Conservation (phyloP, 1,284 basidiomycete species). For the Sporisorium scitamineum region DNA sequence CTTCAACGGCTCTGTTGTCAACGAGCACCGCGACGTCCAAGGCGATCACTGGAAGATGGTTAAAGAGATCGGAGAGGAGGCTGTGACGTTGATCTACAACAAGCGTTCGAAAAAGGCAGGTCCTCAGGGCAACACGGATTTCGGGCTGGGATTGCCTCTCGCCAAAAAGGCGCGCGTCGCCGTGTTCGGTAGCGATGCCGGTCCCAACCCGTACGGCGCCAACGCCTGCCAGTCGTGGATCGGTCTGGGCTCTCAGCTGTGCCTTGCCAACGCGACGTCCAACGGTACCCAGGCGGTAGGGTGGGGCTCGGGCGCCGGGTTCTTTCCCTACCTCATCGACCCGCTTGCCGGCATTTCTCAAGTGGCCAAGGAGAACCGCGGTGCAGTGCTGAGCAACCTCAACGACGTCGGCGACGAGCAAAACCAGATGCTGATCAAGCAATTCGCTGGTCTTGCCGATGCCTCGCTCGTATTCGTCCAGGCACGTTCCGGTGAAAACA, state of each 20-base stretch:
- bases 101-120: constrained; percentile 42
- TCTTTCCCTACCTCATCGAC: constrained; percentile 58
- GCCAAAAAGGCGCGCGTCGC: constrained; percentile 32
- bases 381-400: constrained; percentile 39
- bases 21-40: constrained; percentile 40
- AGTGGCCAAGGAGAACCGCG: constrained; percentile 21
- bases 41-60: constrained; percentile 45
- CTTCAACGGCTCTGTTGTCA: constrained; percentile 38
- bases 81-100: constrained; percentile 45
- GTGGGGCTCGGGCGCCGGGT: constrained; percentile 41
- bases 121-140: constrained; percentile 26
- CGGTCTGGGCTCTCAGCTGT: constrained; percentile 54
- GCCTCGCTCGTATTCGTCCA: constrained; percentile 49
- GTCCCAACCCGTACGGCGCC: constrained; percentile 39
- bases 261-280: constrained; percentile 37
- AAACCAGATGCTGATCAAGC: constrained; percentile 32
- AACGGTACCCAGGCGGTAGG: constrained; percentile 41
- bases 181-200: constrained; percentile 48
- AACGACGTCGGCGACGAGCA: constrained; percentile 41
- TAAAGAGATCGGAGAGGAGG: constrained; percentile 37
- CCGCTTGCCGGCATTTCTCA: constrained; percentile 48
- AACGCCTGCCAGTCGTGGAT: constrained; percentile 39
- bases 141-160: constrained; percentile 39
- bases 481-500: constrained; percentile 71
- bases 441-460: constrained; percentile 27